A percentile compares a stretch with the other conserved stretches of the same genome.
These are phyloP conservation scores for Dictyostelium discoideum DNA, from an alignment of 78 protist species.

Conservation along the genomic window DNA sequence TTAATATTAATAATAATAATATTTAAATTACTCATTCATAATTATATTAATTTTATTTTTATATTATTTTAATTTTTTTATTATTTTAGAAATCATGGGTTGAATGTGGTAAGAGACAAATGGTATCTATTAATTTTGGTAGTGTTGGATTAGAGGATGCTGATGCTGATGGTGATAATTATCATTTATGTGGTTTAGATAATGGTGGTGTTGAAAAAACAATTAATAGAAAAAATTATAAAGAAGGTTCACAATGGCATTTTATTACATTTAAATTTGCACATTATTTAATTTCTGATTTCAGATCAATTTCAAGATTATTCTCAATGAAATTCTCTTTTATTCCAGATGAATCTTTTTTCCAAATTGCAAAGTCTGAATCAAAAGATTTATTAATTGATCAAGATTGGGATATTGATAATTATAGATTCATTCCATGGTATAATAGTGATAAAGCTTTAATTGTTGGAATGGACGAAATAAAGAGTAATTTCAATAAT, in stretches of 20 bases:
- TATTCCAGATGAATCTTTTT: slow-evolving; percentile 62
- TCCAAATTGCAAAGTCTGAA: slow-evolving; percentile 29
- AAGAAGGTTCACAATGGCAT: slow-evolving; percentile 75
- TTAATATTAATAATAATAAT: no score
- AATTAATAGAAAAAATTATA: neutral
- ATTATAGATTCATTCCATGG: slow-evolving; percentile 44
- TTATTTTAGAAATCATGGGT: slow-evolving; percentile 14
- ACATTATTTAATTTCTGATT: slow-evolving; percentile 11
- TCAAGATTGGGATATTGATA: neutral
- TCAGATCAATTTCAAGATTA: slow-evolving; percentile 14
- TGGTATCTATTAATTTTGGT: neutral
- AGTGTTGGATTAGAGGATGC: neutral
- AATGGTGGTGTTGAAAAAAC: neutral
- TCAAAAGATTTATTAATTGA: neutral
- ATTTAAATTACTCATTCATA: no score
- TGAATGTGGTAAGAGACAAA: neutral
- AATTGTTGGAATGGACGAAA: neutral
- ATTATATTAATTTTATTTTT: neutral
- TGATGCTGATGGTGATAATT: neutral
- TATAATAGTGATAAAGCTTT: neutral
- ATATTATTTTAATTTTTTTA: no score
- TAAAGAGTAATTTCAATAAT: neutral
- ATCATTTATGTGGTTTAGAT: neutral
- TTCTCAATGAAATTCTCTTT: slow-evolving; percentile 38
- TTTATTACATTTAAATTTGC: slow-evolving; percentile 18